Evolutionary conservation across 768 basidiomycete species (phyloP).

Genomic region (Termitomyces sp.): DNA sequence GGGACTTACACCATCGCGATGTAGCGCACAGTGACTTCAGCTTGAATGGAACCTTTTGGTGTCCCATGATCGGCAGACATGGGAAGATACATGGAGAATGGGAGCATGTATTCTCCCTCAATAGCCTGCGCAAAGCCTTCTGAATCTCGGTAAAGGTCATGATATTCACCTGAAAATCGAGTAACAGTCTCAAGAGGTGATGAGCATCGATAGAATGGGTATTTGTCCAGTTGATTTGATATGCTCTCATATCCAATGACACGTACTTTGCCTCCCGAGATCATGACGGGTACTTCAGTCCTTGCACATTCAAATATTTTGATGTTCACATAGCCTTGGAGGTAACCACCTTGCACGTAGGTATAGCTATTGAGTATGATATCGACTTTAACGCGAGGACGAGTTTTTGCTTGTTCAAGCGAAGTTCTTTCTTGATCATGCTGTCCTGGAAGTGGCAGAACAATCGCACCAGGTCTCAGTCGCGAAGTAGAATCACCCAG

Average conservation of each 20-base stretch:
- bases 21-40: constrained; percentile 34
- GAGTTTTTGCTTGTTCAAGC: constrained; percentile 69
- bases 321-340: constrained; percentile 68
- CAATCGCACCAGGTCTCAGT: constrained; percentile 46
- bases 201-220: constrained; percentile 81
- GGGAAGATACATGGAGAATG: constrained; percentile 69
- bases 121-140: constrained; percentile 60
- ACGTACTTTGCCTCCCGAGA: constrained; percentile 74
- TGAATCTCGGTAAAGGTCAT: constrained; percentile 38
- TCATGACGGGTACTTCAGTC: constrained; percentile 51
- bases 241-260: constrained; percentile 83
- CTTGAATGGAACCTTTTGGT: constrained; percentile 54
- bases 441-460: constrained; percentile 15
- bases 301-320: constrained; percentile 50
- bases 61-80: constrained; percentile 42
- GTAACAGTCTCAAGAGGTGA: constrained; percentile 44
- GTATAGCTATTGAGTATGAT: constrained; percentile 70
- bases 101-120: constrained; percentile 65
- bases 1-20: neutral
- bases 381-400: constrained; percentile 77
- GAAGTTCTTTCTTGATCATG: constrained; percentile 30
- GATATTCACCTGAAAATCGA: constrained; percentile 38
- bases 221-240: constrained; percentile 48
- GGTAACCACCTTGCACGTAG: constrained; percentile 72
- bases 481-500: constrained; percentile 58